Evolutionary conservation across 2,329 filamentous ascomycete genomes (phyloP).

Genomic region (Chalaropsis ovoidea): DNA sequence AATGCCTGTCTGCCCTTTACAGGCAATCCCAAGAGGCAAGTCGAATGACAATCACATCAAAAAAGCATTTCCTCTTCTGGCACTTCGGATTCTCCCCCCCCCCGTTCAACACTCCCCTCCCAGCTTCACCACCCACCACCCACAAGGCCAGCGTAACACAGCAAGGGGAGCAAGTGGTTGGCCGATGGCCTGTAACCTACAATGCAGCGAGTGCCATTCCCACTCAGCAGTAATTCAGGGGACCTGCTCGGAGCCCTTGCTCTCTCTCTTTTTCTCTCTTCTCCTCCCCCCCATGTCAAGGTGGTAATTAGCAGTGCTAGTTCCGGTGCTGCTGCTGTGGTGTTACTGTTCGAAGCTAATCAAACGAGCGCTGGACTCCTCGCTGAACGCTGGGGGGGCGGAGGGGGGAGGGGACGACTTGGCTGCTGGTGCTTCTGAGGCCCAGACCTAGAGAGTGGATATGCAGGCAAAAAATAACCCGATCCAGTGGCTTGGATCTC

Average conservation of each 20-base stretch:
- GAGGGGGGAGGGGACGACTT: too few relatives aligned
- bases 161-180: not conserved
- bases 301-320: not conserved
- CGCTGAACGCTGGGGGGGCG: not conserved
- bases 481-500: constrained; percentile 19
- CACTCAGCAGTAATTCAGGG: not conserved
- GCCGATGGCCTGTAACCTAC: not conserved
- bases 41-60: constrained; percentile 13
- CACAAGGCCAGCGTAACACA: constrained; percentile 7
- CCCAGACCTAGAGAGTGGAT: not conserved
- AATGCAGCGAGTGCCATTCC: not conserved
- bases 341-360: not conserved
- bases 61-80: not conserved
- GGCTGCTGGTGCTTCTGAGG: constrained; percentile 8
- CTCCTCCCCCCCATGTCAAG: not conserved
- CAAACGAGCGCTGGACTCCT: not conserved
- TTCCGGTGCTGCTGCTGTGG: not conserved
- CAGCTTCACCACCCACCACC: not conserved
- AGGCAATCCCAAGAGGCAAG: not conserved
- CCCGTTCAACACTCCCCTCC: too few relatives aligned
- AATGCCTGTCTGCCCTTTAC: not conserved
- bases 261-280: not conserved
- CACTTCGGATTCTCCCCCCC: not conserved
- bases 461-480: not conserved
- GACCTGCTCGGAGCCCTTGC: not conserved